phyloP scores from a whole-genome alignment of 108 stramenopile genomes.

The Fragilaria radians region DNA sequence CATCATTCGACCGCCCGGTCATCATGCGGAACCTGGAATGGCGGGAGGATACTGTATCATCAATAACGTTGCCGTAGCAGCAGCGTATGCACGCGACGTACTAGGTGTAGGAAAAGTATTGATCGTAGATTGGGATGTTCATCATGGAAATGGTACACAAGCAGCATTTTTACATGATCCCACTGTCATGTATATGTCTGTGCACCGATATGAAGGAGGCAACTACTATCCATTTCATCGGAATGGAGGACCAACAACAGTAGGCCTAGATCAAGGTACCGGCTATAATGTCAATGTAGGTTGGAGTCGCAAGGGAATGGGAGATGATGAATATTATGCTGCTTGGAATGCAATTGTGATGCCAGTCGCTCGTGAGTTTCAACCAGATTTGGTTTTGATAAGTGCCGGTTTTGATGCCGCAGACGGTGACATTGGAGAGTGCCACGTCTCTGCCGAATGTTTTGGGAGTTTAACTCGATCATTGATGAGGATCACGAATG shows the following conservation, averaged over 20 bases:
- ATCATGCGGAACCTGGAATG: conserved; percentile 63
- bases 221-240: conserved; percentile 45
- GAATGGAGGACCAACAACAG: conserved; percentile 27
- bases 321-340: conserved; percentile 61
- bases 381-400: conserved; percentile 70
- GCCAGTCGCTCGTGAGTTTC: conserved; percentile 49
- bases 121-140: conserved; percentile 54
- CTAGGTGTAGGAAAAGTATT: conserved; percentile 26
- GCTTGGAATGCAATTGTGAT: conserved; percentile 54
- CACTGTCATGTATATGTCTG: conserved; percentile 54
- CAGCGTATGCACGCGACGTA: conserved; percentile 45
- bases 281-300: conserved; percentile 76
- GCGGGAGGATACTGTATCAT: conserved; percentile 83
- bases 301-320: conserved; percentile 60
- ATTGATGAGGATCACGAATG: conserved; percentile 32
- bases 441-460: conserved; percentile 42
- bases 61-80: conserved; percentile 83
- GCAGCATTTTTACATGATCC: conserved; percentile 49
- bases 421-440: conserved; percentile 63
- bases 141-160: conserved; percentile 54
- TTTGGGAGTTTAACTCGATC: conserved; percentile 49
- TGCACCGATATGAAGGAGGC: conserved; percentile 64
- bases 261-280: conserved; percentile 37
- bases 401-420: conserved; percentile 87
- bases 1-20: conserved; percentile 82